Evolutionary conservation across 306 rosid genomes (phyloP).

Genomic region (Rosa multiflora): DNA sequence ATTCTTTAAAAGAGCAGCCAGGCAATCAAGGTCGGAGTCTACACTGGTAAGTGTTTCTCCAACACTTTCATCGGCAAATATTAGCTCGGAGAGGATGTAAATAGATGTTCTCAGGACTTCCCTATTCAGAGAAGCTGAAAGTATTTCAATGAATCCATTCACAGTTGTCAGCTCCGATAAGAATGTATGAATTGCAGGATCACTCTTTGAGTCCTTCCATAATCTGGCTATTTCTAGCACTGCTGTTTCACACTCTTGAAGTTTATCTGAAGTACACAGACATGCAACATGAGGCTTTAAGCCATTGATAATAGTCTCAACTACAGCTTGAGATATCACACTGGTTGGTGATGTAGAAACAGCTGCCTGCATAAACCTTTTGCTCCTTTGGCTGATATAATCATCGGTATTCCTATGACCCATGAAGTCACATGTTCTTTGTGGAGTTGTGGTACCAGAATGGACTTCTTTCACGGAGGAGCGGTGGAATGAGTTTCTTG

Average conservation of each 20-base stretch:
- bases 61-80: slow-evolving; percentile 59
- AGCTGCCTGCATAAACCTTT: slow-evolving; percentile 45
- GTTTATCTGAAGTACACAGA: slow-evolving; percentile 72
- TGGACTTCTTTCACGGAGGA: slow-evolving; percentile 41
- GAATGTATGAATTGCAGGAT: slow-evolving; percentile 61
- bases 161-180: slow-evolving; percentile 69
- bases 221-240: slow-evolving; percentile 60
- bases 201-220: slow-evolving; percentile 81
- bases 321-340: slow-evolving; percentile 82
- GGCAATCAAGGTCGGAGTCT: slow-evolving; percentile 85
- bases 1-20: slow-evolving; percentile 72
- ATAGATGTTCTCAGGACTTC: slow-evolving; percentile 71
- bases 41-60: slow-evolving; percentile 70
- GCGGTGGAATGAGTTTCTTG: slow-evolving; percentile 43
- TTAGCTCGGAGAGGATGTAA: slow-evolving; percentile 71
- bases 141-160: slow-evolving; percentile 78
- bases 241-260: slow-evolving; percentile 77
- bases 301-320: slow-evolving; percentile 60
- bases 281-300: slow-evolving; percentile 67
- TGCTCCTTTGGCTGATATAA: slow-evolving; percentile 51
- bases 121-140: slow-evolving; percentile 67
- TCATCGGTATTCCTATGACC: slow-evolving; percentile 41
- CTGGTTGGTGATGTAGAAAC: slow-evolving; percentile 69
- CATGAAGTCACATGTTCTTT: slow-evolving; percentile 35
- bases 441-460: slow-evolving; percentile 34